Evolutionary conservation across 345 rosid species (phyloP).

Genomic region (Heritiera fomes): DNA sequence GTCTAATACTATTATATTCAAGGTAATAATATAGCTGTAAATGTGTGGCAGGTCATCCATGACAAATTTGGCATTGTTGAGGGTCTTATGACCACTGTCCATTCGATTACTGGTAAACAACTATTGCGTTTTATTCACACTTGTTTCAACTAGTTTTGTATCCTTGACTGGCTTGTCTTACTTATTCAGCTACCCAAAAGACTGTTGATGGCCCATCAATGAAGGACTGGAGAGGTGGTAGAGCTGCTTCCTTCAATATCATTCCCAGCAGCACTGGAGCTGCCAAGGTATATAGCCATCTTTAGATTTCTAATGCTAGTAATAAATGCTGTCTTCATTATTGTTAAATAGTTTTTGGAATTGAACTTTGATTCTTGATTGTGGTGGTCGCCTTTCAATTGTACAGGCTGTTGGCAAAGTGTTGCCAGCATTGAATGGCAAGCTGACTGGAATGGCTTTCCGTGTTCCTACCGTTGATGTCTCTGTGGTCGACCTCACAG

Average conservation of each 20-base stretch:
- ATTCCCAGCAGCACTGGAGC: constrained; percentile 82
- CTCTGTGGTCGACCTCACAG: constrained; percentile 74
- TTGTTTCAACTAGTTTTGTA: background rate
- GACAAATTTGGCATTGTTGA: constrained; percentile 66
- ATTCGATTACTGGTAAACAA: constrained; percentile 56
- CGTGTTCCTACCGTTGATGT: constrained; percentile 76
- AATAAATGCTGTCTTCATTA: background rate
- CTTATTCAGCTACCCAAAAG: constrained; percentile 57
- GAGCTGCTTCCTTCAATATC: constrained; percentile 75
- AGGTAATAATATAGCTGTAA: background rate
- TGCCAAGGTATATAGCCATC: constrained; percentile 48
- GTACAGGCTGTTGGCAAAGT: constrained; percentile 69
- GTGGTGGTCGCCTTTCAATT: background rate
- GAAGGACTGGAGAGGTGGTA: constrained; percentile 86
- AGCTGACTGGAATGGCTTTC: constrained; percentile 74
- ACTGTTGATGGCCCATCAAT: constrained; percentile 76
- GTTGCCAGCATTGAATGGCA: constrained; percentile 57
- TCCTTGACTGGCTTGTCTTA: background rate
- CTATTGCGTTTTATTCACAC: background rate
- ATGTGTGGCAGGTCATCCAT: constrained; percentile 45
- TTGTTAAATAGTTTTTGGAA: background rate
- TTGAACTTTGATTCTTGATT: background rate
- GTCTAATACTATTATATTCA: background rate
- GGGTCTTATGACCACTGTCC: constrained; percentile 83
- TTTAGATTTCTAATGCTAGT: background rate